Evolutionary conservation across 2,329 filamentous ascomycete genomes (phyloP).

Genomic region (Aspergillus neotritici): DNA sequence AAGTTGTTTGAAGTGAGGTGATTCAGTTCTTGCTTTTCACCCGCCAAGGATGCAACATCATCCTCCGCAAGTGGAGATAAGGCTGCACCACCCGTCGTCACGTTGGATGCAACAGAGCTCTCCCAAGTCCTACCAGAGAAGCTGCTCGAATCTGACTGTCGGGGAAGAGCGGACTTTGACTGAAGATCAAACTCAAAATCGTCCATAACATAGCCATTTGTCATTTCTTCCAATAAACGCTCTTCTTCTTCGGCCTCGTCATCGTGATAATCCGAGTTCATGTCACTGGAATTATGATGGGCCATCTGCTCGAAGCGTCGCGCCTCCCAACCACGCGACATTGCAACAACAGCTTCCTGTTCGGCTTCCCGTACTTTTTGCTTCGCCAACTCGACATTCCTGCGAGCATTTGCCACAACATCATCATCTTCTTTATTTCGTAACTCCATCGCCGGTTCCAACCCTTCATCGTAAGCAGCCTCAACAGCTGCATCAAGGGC

Average conservation of each 20-base stretch:
- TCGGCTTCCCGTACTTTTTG: constrained; percentile 70
- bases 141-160: constrained; percentile 76
- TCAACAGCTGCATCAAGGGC: constrained; percentile 93
- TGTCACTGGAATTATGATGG: constrained; percentile 16
- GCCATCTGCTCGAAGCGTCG: constrained; percentile 35
- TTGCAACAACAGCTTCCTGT: constrained; percentile 58
- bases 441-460: constrained; percentile 57
- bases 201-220: constrained; percentile 72
- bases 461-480: constrained; percentile 88
- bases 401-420: constrained; percentile 48
- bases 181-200: constrained; percentile 71
- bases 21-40: constrained; percentile 30
- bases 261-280: constrained; percentile 47
- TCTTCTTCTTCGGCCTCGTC: constrained; percentile 69
- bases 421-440: constrained; percentile 26
- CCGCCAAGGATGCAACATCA: constrained; percentile 34
- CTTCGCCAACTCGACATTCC: constrained; percentile 68
- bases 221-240: constrained; percentile 79
- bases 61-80: constrained; percentile 69
- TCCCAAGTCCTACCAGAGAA: constrained; percentile 75
- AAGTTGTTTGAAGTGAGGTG: constrained; percentile 33
- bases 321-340: constrained; percentile 57
- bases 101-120: constrained; percentile 69
- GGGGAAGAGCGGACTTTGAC: constrained; percentile 62
- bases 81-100: constrained; percentile 61